Evolutionary conservation across 345 rosid species (phyloP).

Genomic region (Iberis pinnata): DNA sequence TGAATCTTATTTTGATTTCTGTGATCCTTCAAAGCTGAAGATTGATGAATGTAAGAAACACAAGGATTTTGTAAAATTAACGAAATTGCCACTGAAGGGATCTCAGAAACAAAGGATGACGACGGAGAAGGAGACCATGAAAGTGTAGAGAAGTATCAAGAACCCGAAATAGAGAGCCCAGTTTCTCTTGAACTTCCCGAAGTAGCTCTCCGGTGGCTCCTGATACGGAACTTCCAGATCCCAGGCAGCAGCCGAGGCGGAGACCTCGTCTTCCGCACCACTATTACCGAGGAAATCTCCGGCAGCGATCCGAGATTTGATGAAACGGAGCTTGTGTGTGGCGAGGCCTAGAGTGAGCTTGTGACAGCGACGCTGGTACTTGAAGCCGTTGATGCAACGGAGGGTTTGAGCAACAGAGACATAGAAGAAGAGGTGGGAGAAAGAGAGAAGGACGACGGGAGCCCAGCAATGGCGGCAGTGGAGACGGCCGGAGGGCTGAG

Average conservation of each 20-base stretch:
- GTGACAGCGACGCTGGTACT: constrained; percentile 96
- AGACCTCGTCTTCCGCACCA: constrained; percentile 34
- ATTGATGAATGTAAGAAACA: constrained; percentile 13
- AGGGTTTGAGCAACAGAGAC: constrained; percentile 88
- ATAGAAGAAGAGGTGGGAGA: constrained; percentile 86
- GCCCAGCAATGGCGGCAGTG: constrained; percentile 94
- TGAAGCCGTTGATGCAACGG: constrained; percentile 91
- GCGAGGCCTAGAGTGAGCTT: constrained; percentile 92
- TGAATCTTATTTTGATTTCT: background rate
- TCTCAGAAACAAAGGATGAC: constrained; percentile 72
- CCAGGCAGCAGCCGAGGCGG: constrained; percentile 29
- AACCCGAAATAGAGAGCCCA: constrained; percentile 94
- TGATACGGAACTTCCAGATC: constrained; percentile 95
- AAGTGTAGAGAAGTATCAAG: constrained; percentile 69
- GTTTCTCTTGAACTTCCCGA: constrained; percentile 90
- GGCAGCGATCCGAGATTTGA: constrained; percentile 47
- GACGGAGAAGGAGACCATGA: constrained; percentile 76
- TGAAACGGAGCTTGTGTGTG: constrained; percentile 76
- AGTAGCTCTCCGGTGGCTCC: constrained; percentile 89
- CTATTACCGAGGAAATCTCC: constrained; percentile 35
- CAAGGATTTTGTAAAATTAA: background rate
- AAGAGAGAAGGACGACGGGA: constrained; percentile 64
- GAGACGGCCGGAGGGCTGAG: constrained; percentile 55
- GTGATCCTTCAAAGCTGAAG: background rate
- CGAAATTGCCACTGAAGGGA: constrained; percentile 6